phyloP scores from a whole-genome alignment of 2,329 filamentous ascomycete species.

The Anthostomella pinea region DNA sequence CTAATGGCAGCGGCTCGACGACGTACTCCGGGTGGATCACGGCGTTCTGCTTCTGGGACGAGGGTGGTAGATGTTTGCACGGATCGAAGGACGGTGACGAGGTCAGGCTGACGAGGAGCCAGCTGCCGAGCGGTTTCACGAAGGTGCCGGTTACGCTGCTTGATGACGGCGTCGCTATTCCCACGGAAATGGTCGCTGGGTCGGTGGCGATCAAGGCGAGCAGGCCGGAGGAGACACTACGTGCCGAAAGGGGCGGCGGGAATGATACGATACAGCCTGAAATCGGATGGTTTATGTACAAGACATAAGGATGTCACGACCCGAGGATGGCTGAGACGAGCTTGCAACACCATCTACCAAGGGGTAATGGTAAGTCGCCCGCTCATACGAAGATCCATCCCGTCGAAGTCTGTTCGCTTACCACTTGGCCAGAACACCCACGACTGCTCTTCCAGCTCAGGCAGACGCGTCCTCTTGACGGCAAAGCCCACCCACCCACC shows the following conservation, averaged over 20 bases:
- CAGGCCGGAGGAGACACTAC: conserved; percentile 13
- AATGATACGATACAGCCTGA: conserved; percentile 30
- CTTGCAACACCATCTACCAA: too few relatives aligned
- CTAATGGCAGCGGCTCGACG: conserved; percentile 27
- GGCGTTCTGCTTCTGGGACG: conserved; percentile 34
- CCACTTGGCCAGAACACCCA: too few relatives aligned
- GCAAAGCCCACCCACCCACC: too few relatives aligned
- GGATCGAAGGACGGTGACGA: conserved; percentile 10
- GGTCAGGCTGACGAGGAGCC: conserved; percentile 19
- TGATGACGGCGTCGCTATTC: conserved; percentile 22
- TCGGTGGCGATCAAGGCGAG: conserved; percentile 25
- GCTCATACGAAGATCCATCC: too few relatives aligned
- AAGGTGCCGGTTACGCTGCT: conserved; percentile 28
- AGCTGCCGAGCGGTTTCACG: conserved; percentile 29
- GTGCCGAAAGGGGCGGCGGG: conserved; percentile 7
- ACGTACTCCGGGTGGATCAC: conserved; percentile 34
- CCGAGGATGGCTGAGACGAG: too few relatives aligned
- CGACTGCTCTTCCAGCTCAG: too few relatives aligned
- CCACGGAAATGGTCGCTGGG: conserved; percentile 31
- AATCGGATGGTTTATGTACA: conserved; percentile 32
- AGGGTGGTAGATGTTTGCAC: conserved; percentile 24
- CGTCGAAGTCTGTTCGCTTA: too few relatives aligned
- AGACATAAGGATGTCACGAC: conserved; percentile 14
- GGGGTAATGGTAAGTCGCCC: conserved; percentile 17
- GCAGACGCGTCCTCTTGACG: too few relatives aligned